Evolutionary conservation across 1,284 basidiomycete genomes (phyloP).

Genomic region (Cryptococcus floricola): DNA sequence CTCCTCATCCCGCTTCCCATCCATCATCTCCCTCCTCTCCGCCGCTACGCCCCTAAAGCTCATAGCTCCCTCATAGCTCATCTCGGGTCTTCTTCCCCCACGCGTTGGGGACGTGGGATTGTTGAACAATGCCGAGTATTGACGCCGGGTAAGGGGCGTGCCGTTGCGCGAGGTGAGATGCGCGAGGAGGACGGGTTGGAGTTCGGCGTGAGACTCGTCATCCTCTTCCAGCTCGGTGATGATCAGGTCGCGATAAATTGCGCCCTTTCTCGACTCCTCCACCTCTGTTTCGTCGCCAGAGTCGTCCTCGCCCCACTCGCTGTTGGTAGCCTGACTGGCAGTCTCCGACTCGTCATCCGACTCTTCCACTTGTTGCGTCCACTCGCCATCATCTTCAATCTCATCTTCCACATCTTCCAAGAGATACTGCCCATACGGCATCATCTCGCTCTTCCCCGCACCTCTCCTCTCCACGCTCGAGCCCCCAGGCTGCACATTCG

Average conservation of each 20-base stretch:
- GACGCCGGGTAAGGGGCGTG: conserved; percentile 41
- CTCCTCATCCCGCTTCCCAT: conserved; percentile 25
- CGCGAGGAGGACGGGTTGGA: conserved; percentile 46
- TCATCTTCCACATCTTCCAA: conserved; percentile 20
- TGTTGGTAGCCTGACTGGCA: not conserved
- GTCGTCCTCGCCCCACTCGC: not conserved
- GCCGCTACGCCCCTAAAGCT: conserved; percentile 18
- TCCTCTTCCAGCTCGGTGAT: conserved; percentile 5
- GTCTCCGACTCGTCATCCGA: not conserved
- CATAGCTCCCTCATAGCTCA: not conserved
- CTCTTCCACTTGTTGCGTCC: conserved; percentile 19
- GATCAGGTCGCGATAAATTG: conserved; percentile 31
- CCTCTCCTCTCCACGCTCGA: not conserved
- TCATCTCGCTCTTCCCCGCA: not conserved
- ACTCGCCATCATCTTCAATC: conserved; percentile 36
- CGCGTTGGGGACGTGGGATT: not conserved
- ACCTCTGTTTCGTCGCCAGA: not conserved
- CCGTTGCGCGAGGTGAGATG: conserved; percentile 37
- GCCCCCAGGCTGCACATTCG: not conserved
- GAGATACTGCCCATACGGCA: conserved; percentile 22
- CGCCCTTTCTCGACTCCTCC: not conserved
- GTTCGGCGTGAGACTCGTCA: conserved; percentile 9
- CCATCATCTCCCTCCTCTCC: conserved; percentile 16
- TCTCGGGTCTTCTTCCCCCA: not conserved
- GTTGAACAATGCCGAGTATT: conserved; percentile 26